phyloP scores from a whole-genome alignment of 2,329 filamentous ascomycete species.

The Gnomoniopsis smithogilvyi region DNA sequence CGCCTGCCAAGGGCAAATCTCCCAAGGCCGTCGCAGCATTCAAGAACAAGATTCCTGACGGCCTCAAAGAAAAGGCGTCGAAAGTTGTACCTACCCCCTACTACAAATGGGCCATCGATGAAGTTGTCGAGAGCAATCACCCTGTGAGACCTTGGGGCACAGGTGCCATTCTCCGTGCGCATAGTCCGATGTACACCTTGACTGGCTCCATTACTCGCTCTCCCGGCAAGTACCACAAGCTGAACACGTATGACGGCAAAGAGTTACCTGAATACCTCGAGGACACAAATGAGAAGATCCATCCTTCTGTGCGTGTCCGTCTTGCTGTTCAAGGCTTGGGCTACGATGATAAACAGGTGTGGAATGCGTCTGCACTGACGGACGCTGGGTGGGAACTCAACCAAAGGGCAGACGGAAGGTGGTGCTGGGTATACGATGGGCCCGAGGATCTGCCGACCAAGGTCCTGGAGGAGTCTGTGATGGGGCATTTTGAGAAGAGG shows the following conservation, averaged over 20 bases:
- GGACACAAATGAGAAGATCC: conserved; percentile 53
- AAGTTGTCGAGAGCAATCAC: conserved; percentile 43
- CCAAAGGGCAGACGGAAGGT: conserved; percentile 34
- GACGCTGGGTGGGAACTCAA: conserved; percentile 39
- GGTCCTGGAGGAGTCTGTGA: conserved; percentile 49
- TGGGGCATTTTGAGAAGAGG: conserved; percentile 51
- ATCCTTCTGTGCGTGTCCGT: conserved; percentile 52
- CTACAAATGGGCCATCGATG: conserved; percentile 42
- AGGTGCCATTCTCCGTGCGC: conserved; percentile 39
- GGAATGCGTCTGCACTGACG: conserved; percentile 43
- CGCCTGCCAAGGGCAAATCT: conserved; percentile 4
- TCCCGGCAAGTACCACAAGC: conserved; percentile 46
- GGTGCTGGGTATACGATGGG: conserved; percentile 54
- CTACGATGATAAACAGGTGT: conserved; percentile 44
- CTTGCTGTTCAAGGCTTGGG: conserved; percentile 48
- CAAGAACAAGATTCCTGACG: conserved; percentile 7
- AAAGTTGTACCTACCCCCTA: conserved; percentile 2
- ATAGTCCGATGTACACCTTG: conserved; percentile 40
- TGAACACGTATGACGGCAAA: conserved; percentile 37
- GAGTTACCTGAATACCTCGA: conserved; percentile 37
- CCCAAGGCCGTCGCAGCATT: conserved; percentile 5
- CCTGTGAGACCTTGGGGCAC: conserved; percentile 48
- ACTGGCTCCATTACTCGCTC: conserved; percentile 40
- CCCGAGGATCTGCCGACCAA: conserved; percentile 37
- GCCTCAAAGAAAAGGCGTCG: conserved; percentile 1